Percentiles rank a stretch among this genome's conserved stretches.
These are phyloP conservation scores for Tulasnella sp. DNA, from an alignment of 768 basidiomycete species.

Conservation along the genomic window DNA sequence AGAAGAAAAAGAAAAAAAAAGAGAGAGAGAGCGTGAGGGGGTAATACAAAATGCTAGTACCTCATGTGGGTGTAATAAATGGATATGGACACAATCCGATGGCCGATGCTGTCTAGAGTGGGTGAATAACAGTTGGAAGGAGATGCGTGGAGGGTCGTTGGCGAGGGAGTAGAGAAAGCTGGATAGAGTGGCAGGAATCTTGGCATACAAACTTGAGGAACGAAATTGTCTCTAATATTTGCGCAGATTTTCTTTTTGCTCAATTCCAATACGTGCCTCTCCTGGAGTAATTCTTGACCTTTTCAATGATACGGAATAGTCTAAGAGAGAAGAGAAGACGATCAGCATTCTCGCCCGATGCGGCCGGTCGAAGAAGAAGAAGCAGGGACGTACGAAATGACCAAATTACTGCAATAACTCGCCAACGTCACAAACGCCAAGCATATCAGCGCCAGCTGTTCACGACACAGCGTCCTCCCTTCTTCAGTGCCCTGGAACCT, in stretches of 20 bases:
- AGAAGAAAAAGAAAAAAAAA: not conserved
- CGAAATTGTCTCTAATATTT: not conserved
- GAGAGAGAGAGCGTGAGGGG: not conserved
- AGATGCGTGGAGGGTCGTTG: not conserved
- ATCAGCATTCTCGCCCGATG: not conserved
- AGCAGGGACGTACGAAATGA: conserved; percentile 44
- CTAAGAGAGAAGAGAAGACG: conserved; percentile 36
- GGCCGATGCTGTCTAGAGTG: not conserved
- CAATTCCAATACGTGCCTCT: not conserved
- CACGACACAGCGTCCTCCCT: conserved; percentile 30
- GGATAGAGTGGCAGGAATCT: not conserved
- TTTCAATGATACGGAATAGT: conserved; percentile 82
- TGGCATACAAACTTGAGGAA: not conserved
- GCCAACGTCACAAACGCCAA: conserved; percentile 73
- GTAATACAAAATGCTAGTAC: not conserved
- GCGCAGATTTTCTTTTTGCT: not conserved
- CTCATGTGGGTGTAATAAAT: not conserved
- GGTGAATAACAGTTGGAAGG: not conserved
- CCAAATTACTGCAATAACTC: conserved; percentile 77
- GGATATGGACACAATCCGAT: not conserved
- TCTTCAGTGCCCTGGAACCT: conserved; percentile 46
- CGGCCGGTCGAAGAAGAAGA: not conserved
- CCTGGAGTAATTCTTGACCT: conserved; percentile 63
- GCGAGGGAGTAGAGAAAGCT: not conserved
- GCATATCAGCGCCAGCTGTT: conserved; percentile 69